Evolutionary conservation across 2,329 filamentous ascomycete genomes (phyloP), one percentile per base, ranked within the genome.

Genomic region (Diaporthe sp.): DNA sequence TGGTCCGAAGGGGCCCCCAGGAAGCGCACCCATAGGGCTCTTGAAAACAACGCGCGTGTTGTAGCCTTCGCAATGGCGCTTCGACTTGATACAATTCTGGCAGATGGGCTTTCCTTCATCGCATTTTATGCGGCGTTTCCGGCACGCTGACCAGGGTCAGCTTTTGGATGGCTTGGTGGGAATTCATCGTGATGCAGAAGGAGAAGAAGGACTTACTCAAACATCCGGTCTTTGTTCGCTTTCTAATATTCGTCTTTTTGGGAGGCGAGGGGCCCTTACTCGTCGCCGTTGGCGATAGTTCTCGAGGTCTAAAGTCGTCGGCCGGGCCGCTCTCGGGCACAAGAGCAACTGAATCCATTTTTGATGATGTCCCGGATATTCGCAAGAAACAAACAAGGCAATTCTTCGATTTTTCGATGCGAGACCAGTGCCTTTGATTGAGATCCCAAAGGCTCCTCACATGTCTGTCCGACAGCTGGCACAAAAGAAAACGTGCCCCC

Each of bases 71-170:
- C 94, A 97, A 77, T 92, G 88, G 19, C 94, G 90, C 83, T 96
- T 96, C 25, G 94, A 96, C 81, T 96, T 97, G 85, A 94, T 91
- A 84, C 94, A 97, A 80, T 97, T 97, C 80, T 89, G 92, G 84
- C 94, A 97, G 37, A 89, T 93, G 35, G 94, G 94, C 66, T 93
- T 90, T 79, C 95, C 94, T 82, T 98, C 97, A 76, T 97, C 97
- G 83, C 97, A 99, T 84, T 98, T 99, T 84, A 99, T 98, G 76
- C 97, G 94, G 70, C 97, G 93, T 84, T 94, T 96, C 77, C 97
- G 93, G 84, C 97, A 99, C 73, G 97, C 94, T 96, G 58, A 75
- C 73, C 59, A 81, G 59, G 75, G 65, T 73, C 63, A 79, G 70
- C 76, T 74, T 75, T 39, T 76, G 72, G 7, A 17, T n/a, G 30